phyloP scores from a whole-genome alignment of 805 yeast genomes.

The Metschnikowia colocasiae region DNA sequence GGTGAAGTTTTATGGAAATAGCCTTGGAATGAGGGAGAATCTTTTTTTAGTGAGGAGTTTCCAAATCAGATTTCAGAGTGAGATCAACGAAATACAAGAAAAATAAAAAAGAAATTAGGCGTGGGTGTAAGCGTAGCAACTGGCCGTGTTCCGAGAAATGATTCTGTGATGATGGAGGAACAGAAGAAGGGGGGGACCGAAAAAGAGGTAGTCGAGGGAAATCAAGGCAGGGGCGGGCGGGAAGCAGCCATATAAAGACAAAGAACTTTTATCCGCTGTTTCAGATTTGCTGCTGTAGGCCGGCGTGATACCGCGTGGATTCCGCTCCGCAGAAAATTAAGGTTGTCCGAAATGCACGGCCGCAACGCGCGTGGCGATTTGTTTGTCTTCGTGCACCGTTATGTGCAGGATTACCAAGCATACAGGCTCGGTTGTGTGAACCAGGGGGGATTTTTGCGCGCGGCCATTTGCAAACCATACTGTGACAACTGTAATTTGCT shows the following conservation, averaged over 20 bases:
- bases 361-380: constrained; percentile 4
- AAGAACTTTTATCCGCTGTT: constrained; percentile 1
- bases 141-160: not conserved
- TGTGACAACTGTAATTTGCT: not conserved
- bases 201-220: not conserved
- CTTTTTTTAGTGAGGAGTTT: not conserved
- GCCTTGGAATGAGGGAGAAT: not conserved
- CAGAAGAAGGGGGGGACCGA: not conserved
- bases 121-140: not conserved
- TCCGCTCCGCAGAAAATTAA: constrained; percentile 5
- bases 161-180: not conserved
- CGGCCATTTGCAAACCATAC: not conserved
- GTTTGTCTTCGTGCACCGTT: not conserved
- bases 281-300: not conserved
- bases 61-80: not conserved
- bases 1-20: not conserved
- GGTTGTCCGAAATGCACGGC: constrained; percentile 4
- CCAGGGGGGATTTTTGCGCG: not conserved
- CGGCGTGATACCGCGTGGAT: not conserved
- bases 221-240: not conserved
- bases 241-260: not conserved
- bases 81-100: not conserved
- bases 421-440: not conserved
- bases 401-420: not conserved
- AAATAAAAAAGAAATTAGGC: not conserved